Evolutionary conservation across 2,329 filamentous ascomycete genomes (phyloP).

Genomic region (Fusarium clavum): DNA sequence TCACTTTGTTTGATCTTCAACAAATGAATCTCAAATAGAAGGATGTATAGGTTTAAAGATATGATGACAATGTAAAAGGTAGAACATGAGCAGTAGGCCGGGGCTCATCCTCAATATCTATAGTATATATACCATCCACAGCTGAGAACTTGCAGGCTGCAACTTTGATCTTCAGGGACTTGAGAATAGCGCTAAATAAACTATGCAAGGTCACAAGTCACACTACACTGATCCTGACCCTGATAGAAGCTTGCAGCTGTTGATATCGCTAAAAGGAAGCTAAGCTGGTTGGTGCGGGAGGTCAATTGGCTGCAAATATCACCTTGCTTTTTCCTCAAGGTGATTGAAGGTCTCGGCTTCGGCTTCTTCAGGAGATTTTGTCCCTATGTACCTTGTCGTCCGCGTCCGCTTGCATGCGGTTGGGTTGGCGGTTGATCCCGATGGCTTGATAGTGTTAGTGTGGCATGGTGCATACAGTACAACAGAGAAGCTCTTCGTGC

Average conservation of each 20-base stretch:
- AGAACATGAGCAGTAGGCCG: neutral
- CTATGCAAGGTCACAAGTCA: slow-evolving; percentile 23
- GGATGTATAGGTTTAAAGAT: neutral
- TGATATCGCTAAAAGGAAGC: slow-evolving; percentile 24
- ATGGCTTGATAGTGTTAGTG: slow-evolving; percentile 11
- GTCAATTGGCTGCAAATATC: slow-evolving; percentile 23
- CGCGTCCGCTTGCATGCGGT: slow-evolving; percentile 12
- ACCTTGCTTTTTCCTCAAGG: slow-evolving; percentile 33
- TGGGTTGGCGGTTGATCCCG: slow-evolving; percentile 35
- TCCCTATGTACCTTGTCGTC: slow-evolving; percentile 7
- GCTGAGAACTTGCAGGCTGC: slow-evolving; percentile 4
- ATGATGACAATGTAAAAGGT: neutral
- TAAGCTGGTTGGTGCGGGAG: slow-evolving; percentile 36
- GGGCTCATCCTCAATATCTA: neutral
- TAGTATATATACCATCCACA: neutral
- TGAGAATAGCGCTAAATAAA: slow-evolving; percentile 17
- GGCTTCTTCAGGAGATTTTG: slow-evolving; percentile 15
- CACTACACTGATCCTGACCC: slow-evolving; percentile 7
- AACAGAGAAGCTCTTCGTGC: neutral
- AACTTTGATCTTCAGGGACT: slow-evolving; percentile 4
- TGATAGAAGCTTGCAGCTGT: slow-evolving; percentile 9
- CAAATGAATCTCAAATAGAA: neutral
- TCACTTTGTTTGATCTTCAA: slow-evolving; percentile 16
- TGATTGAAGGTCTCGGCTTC: slow-evolving; percentile 17
- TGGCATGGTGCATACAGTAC: slow-evolving; percentile 5